A percentile compares a stretch with the other conserved stretches of the same genome.
phyloP scores from a whole-genome alignment of 2,329 filamentous ascomycete species.

The Rutstroemia sp. region DNA sequence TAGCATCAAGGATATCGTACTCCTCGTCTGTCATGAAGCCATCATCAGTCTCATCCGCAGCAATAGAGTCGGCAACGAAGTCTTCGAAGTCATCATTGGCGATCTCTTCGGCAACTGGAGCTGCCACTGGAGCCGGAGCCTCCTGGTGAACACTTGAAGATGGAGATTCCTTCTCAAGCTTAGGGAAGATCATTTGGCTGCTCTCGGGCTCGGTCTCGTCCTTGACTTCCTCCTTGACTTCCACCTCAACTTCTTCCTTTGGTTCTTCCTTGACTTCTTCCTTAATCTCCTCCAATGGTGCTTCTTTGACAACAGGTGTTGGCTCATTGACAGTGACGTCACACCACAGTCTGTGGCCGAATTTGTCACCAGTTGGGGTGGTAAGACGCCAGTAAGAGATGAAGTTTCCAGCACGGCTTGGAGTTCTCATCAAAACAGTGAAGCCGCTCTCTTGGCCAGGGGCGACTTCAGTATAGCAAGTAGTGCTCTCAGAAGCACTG shows the following conservation, averaged over 20 bases:
- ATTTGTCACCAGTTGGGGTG: conserved; percentile 68
- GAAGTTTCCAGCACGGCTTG: conserved; percentile 64
- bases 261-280: conserved; percentile 16
- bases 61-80: conserved; percentile 48
- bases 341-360: conserved; percentile 93
- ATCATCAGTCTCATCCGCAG: conserved; percentile 54
- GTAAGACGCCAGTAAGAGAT: conserved; percentile 98
- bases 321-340: conserved; percentile 63
- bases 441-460: conserved; percentile 74
- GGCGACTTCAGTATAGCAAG: conserved; percentile 59
- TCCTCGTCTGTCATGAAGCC: conserved; percentile 95
- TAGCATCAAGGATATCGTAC: conserved; percentile 94
- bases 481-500: conserved; percentile 75
- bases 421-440: conserved; percentile 77
- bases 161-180: conserved; percentile 89
- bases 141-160: conserved; percentile 68
- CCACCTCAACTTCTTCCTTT: conserved; percentile 3
- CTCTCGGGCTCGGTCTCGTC: conserved; percentile 24
- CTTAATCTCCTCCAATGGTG: conserved; percentile 30
- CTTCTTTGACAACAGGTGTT: conserved; percentile 29
- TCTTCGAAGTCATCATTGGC: conserved; percentile 36
- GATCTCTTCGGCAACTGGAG: conserved; percentile 31
- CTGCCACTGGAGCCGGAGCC: conserved; percentile 40
- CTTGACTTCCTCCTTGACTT: conserved; percentile 20
- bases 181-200: conserved; percentile 93